Base-by-base conservation (phyloP, 164 flowering plant genomes). In the Stephania yunnanensis region DNA sequence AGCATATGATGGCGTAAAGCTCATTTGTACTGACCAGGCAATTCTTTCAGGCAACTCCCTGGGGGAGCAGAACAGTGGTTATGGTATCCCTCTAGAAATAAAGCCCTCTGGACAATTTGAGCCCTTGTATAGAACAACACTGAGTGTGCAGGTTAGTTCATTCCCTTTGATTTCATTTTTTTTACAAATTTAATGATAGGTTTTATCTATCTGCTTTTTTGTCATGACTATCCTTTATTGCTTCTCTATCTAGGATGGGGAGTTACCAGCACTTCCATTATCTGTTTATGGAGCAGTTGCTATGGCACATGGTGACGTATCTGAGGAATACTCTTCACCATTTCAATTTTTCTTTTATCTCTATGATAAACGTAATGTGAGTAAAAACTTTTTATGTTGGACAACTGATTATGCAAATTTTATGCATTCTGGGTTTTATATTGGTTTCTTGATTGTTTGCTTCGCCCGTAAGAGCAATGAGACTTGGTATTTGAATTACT, bases 21-120 rank as follows among this genome's bases (percentile, higher is more conserved):
- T 95, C 73, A 88, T 80, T 72, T 83, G 77, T 74, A 75, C 81
- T 10, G 76, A 88, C 66, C 98, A 89, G 85, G 99, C 99, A 53
- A 73, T 93, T 83, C 82, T 95, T 29, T 87, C 97, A 17, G 98
- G 91, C 69, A 82, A 74, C 66, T 5, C 25, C 2, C 66, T 25
- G 65, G 89, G 85, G 53, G 48, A 75, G 70, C 85, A 82, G 71
- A 84, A 68, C 75, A 78, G 7, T 48, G 91, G 91, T 63, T 86
- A 83, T 71, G 84, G 86, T 71, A 80, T 87, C 72, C 99, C 99
- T 61, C 66, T 95, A 44, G 99, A 93, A 77, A 91, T 95, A 80
- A 95, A 53, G 94, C 99, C 97, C 69, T 84, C 99, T 64, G 99
- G 97, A n/a, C 98, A 93, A 78, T 95, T 95, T 77, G 99, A 95